Percentiles rank a stretch among this genome's conserved stretches.
Evolutionary conservation across 2,329 filamentous ascomycete genomes (phyloP).

Genomic region (Alternaria hordeiaustralica): DNA sequence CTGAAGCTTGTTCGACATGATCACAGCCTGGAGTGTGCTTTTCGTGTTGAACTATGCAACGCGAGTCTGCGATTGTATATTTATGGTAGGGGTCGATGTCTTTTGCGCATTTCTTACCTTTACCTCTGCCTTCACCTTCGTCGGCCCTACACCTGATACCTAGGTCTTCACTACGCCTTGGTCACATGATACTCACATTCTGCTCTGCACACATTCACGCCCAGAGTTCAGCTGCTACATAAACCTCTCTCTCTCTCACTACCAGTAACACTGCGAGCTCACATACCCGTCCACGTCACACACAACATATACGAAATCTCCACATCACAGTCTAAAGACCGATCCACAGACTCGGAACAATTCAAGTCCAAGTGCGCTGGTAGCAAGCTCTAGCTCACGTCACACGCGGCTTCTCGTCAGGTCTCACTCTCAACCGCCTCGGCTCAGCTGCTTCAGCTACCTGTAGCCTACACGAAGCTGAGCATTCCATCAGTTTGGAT

Average conservation of each 20-base stretch:
- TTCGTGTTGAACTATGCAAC: slow-evolving; percentile 8
- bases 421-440: background rate
- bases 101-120: background rate
- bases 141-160: too few relatives aligned
- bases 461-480: background rate
- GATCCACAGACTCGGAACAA: background rate
- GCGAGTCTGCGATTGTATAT: slow-evolving; percentile 6
- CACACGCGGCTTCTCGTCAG: background rate
- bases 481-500: background rate
- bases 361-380: background rate
- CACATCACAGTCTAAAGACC: background rate
- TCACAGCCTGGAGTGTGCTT: slow-evolving; percentile 23
- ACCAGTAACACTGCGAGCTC: background rate
- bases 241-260: too few relatives aligned
- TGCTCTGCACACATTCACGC: too few relatives aligned
- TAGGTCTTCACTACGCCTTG: too few relatives aligned
- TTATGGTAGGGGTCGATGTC: background rate
- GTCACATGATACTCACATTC: too few relatives aligned
- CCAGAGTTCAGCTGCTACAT: too few relatives aligned
- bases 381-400: background rate
- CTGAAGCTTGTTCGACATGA: slow-evolving; percentile 11
- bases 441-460: background rate
- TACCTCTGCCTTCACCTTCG: background rate
- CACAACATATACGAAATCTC: background rate
- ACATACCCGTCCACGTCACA: background rate